Evolutionary conservation across 345 rosid genomes (phyloP), one percentile per base, ranked within the genome.

Genomic region (Heritiera littoralis): DNA sequence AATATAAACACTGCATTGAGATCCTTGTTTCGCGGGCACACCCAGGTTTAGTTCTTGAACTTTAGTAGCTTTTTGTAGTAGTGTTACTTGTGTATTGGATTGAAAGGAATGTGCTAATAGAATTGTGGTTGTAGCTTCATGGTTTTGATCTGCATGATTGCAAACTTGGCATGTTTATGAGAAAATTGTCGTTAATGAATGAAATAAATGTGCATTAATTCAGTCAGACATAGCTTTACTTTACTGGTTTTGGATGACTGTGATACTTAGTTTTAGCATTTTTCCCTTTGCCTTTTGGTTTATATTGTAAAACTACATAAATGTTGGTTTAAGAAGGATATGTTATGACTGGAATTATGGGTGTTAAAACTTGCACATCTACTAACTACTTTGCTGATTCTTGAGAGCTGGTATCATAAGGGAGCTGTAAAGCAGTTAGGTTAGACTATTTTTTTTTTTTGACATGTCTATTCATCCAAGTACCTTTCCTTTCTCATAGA

Each of bases 1-100:
- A 93, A 95, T 77, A 86, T 91, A 10, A 92, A 89, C 82, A 91
- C 99, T 2, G 98, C 97, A 0, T 80, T 92, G 80, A 84, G 97
- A 80, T 87, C 97, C 45, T 86, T 96, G 86, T 86, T 96, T 77
- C 89, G 94, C 4, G 94, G 96, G 30, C 98, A 94, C 75, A 82
- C 89, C 51, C 92, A 93, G 98, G 99, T 95, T 79, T 48, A 10
- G 9, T 40, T 61, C 52, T 40, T 52, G 41, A 52, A 28, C 18
- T 64, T 45, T 48, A 35, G 2, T 9, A 4, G 15, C 48, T 41
- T 41, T 13, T 60, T 15, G 43, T 48, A 11, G 23, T 59, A 23
- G 48, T 35, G 38, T 35, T 23, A 23, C 28, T 23, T 23, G 28
- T 35, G 38, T 35, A 6, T 48, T 76, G 35, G 48, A 20, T n/a